phyloP scores from a whole-genome alignment of 192 early-diverging fungal species.

The Backusella luteola region DNA sequence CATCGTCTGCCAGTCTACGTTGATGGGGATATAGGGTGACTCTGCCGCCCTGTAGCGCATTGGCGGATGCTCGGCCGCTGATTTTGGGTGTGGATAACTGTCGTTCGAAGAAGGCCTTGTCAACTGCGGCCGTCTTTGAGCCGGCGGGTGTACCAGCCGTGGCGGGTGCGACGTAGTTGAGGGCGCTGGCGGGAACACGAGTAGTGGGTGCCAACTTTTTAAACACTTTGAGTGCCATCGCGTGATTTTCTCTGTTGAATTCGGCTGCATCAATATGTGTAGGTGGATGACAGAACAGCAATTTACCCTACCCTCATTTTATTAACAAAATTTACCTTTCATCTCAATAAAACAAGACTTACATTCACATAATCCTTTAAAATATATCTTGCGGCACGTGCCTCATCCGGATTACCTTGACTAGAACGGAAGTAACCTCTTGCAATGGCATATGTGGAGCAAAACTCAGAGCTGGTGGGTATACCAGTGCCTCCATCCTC shows the following conservation, averaged over 20 bases:
- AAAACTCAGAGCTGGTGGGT: conserved; percentile 89
- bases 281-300: conserved; percentile 88
- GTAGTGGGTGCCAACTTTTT: conserved; percentile 49
- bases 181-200: conserved; percentile 55
- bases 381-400: conserved; percentile 93
- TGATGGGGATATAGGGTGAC: conserved; percentile 67
- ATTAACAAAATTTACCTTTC: too few relatives aligned
- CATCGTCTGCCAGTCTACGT: conserved; percentile 45
- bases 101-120: conserved; percentile 48
- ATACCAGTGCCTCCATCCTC: conserved; percentile 77
- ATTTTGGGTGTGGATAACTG: conserved; percentile 33
- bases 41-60: conserved; percentile 41
- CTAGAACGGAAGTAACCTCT: conserved; percentile 88
- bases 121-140: conserved; percentile 52
- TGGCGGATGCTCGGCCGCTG: conserved; percentile 30
- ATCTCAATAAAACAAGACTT: conserved; percentile 18
- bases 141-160: conserved; percentile 39
- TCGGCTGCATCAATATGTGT: conserved; percentile 47
- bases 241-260: conserved; percentile 88
- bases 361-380: conserved; percentile 97
- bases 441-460: conserved; percentile 86
- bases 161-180: conserved; percentile 49
- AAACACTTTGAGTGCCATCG: conserved; percentile 53
- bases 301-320: conserved; percentile 65
- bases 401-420: conserved; percentile 98